These are phyloP conservation scores for Anthostomella pinea DNA, from an alignment of 2,329 filamentous ascomycete species.

Conservation along the genomic window DNA sequence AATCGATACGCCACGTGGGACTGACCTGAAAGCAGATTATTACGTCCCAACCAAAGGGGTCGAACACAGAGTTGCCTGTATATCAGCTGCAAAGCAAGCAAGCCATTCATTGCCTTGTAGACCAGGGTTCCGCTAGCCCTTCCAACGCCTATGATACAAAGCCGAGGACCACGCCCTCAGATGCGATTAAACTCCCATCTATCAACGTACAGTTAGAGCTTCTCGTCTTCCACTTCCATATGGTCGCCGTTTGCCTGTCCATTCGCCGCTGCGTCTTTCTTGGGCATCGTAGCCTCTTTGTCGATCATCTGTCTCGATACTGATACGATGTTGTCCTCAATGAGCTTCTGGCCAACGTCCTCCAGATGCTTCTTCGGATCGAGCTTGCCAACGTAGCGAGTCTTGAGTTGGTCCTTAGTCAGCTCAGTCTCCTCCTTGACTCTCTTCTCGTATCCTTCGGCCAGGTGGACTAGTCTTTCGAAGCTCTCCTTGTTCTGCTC, in stretches of 20 bases:
- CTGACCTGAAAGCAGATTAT: too few species aligned
- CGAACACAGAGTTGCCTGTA: too few species aligned
- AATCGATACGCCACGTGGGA: too few species aligned
- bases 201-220: constrained; percentile 33
- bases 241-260: constrained; percentile 53
- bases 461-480: constrained; percentile 81
- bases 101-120: constrained; percentile 28
- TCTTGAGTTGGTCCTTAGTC: constrained; percentile 96
- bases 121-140: constrained; percentile 25
- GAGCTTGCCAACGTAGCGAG: constrained; percentile 96
- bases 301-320: constrained; percentile 99
- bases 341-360: constrained; percentile 91
- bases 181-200: constrained; percentile 18
- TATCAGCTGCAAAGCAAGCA: constrained; percentile 17
- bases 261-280: constrained; percentile 56
- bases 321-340: constrained; percentile 98
- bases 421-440: constrained; percentile 98
- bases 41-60: too few species aligned
- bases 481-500: constrained; percentile 83
- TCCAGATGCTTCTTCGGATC: constrained; percentile 99
- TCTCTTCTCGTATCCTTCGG: constrained; percentile 96
- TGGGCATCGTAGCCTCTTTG: constrained; percentile 92
- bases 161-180: constrained; percentile 16
- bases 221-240: constrained; percentile 70
- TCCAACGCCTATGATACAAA: constrained; percentile 34